Conservation (phyloP, 805 yeast species). For the Lachancea sp. region DNA sequence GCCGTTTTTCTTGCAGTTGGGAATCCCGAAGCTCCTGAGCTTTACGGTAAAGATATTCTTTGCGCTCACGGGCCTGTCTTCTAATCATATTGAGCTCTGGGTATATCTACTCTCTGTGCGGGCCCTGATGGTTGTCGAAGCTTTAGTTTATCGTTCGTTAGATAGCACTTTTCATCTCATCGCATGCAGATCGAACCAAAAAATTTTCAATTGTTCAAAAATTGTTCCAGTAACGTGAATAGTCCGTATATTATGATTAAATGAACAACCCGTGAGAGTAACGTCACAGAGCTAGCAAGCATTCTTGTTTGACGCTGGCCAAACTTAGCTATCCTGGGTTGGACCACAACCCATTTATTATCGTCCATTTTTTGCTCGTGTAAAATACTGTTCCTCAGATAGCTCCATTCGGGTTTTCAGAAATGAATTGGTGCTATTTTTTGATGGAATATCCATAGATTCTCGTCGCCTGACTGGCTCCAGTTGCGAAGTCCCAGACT, state of each 20-base stretch:
- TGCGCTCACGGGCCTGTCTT: constrained; percentile 92
- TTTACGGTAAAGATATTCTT: constrained; percentile 85
- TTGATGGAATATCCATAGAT: constrained; percentile 32
- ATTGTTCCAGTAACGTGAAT: background rate
- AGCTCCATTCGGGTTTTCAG: constrained; percentile 32
- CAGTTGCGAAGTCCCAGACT: constrained; percentile 4
- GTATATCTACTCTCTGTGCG: background rate
- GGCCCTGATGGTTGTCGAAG: background rate
- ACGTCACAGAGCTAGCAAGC: too few species aligned
- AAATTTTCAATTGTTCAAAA: constrained; percentile 8
- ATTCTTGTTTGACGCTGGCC: too few species aligned
- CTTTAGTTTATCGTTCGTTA: background rate
- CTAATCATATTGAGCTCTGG: constrained; percentile 47
- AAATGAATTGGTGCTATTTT: constrained; percentile 21
- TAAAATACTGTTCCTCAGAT: constrained; percentile 27
- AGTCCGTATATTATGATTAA: background rate
- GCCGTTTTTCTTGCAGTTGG: constrained; percentile 76
- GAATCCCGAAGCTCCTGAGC: constrained; percentile 89
- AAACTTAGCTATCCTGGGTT: too few species aligned
- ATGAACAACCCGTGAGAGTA: background rate
- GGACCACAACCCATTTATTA: background rate
- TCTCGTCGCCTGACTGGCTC: constrained; percentile 15
- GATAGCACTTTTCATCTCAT: constrained; percentile 11
- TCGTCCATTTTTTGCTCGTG: constrained; percentile 6
- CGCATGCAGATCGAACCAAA: constrained; percentile 3